Base-by-base conservation (phyloP, 1,284 basidiomycete genomes). In the Marasmius sp. region DNA sequence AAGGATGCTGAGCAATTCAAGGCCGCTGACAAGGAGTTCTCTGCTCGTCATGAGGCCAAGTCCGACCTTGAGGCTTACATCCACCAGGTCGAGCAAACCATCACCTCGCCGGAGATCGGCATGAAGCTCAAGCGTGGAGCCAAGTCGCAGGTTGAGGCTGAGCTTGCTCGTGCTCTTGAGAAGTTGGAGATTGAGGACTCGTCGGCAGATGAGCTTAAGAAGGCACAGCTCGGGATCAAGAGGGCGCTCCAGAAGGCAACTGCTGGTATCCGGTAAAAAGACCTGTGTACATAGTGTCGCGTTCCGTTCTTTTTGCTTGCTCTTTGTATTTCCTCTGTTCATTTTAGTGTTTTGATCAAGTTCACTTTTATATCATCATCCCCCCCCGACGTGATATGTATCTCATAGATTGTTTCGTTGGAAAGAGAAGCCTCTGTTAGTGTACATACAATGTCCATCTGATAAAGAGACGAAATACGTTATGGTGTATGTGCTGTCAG, bases 91-190 rank as follows among this genome's bases (percentile, higher is more conserved):
- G 95, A 97, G 85, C 85, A 85, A 74, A 96, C 93, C 66, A 94
- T 97, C 79, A 92, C 92, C 61, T 92, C 91, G 52, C 95, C 96
- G 58, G 95, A 98, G 79, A 93, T 97, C 70, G 92, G 92, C 72
- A 92, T 94, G 88, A 98, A 97, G 84, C 89, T 98, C 77, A 97
- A 97, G 87, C 91, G 95, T 68, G 94, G 94, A 73, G 93, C 95
- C 61, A 95, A 95, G 83, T 76, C 85, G 54, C 92, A 94, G 76
- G 92, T 98, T 69, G 95, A 98, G 84, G 84, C 91, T 70, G 96
- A 97, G 83, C 93, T 98, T 66, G 95, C 96, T 64, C 93, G 94
- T 75, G 94, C 96, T 39, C 85, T 98, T 62, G 96, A 98, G 88
- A 94, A 94, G 82, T 84, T 98, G 72, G 95, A 98, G 85, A 91